A percentile compares a stretch with the other conserved stretches of the same genome.
Evolutionary conservation across 495 filamentous ascomycete genomes (phyloP).

Genomic region (Trichoderma reesei): DNA sequence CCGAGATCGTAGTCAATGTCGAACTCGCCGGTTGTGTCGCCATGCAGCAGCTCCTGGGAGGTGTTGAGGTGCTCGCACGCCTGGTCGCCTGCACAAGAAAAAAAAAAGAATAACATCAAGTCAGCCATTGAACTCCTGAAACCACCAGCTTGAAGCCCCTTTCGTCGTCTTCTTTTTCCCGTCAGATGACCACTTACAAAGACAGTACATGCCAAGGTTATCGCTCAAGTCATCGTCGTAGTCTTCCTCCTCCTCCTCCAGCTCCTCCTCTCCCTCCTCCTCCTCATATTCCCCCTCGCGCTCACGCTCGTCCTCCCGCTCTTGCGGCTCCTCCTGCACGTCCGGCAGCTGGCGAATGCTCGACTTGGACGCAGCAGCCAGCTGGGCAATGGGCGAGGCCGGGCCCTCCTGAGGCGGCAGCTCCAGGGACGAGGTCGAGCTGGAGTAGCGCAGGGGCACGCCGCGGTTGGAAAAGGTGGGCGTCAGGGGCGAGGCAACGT

Average conservation of each 20-base stretch:
- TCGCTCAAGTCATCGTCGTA: conserved; percentile 33
- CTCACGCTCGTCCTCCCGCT: conserved; percentile 42
- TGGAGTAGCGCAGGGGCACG: conserved; percentile 38
- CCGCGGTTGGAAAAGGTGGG: conserved; percentile 51
- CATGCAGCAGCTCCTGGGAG: conserved; percentile 24
- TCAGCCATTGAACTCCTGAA: neutral
- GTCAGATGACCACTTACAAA: conserved; percentile 36
- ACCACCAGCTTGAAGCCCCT: neutral
- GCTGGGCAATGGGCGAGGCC: conserved; percentile 31
- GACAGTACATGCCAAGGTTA: conserved; percentile 37
- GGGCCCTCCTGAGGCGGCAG: conserved; percentile 33
- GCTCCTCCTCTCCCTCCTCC: conserved; percentile 40
- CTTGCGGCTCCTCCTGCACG: conserved; percentile 44
- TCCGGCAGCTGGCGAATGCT: conserved; percentile 43
- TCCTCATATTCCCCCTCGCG: conserved; percentile 33
- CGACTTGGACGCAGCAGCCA: conserved; percentile 22
- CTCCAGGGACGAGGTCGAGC: conserved; percentile 42
- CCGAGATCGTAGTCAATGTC: conserved; percentile 51
- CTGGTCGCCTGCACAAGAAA: conserved; percentile 6
- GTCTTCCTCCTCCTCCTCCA: neutral
- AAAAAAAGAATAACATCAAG: neutral
- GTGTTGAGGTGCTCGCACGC: conserved; percentile 31
- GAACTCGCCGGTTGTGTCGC: conserved; percentile 21
- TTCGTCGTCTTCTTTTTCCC: too few relatives aligned
- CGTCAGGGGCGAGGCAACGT: conserved; percentile 47